Percentiles rank a stretch among this genome's conserved stretches.
These are phyloP conservation scores for Cryptomeria japonica DNA, from an alignment of 75 land plant genomes.

Conservation along the genomic window DNA sequence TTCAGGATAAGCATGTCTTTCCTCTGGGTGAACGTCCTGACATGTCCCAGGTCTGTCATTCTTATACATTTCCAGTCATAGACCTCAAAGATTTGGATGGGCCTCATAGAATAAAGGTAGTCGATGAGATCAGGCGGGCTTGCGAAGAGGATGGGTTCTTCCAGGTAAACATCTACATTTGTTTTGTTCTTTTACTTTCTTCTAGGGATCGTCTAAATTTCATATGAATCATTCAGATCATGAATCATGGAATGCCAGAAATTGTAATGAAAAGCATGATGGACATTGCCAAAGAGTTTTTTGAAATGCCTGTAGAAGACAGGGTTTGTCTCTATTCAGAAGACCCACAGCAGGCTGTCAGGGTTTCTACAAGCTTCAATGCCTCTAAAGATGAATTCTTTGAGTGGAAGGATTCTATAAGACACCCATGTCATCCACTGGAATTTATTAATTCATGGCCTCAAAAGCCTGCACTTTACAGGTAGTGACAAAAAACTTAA, in stretches of 20 bases:
- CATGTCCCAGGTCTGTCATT: neutral
- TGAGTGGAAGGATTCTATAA: constrained; percentile 66
- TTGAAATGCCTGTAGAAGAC: constrained; percentile 44
- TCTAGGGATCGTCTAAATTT: neutral
- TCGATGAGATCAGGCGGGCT: constrained; percentile 13
- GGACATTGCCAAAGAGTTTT: constrained; percentile 37
- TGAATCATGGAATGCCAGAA: constrained; percentile 59
- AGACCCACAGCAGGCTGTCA: constrained; percentile 34
- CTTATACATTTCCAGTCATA: constrained; percentile 41
- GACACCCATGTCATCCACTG: constrained; percentile 55
- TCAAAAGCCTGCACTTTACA: too few species aligned
- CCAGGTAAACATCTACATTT: constrained; percentile 19
- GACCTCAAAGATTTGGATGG: constrained; percentile 48
- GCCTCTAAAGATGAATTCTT: constrained; percentile 38
- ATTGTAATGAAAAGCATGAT: constrained; percentile 31
- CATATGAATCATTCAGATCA: constrained; percentile 24
- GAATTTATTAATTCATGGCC: too few species aligned
- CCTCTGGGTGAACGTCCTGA: neutral
- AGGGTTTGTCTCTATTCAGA: constrained; percentile 33
- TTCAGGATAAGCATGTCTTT: neutral
- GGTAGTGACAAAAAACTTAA: too few species aligned
- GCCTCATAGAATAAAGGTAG: constrained; percentile 17
- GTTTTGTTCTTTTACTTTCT: neutral
- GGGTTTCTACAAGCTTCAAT: constrained; percentile 55
- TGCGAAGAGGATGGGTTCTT: constrained; percentile 28